Conservation (phyloP, 1,139 yeast genomes). For the Zygosaccharomyces pseudobailii region DNA sequence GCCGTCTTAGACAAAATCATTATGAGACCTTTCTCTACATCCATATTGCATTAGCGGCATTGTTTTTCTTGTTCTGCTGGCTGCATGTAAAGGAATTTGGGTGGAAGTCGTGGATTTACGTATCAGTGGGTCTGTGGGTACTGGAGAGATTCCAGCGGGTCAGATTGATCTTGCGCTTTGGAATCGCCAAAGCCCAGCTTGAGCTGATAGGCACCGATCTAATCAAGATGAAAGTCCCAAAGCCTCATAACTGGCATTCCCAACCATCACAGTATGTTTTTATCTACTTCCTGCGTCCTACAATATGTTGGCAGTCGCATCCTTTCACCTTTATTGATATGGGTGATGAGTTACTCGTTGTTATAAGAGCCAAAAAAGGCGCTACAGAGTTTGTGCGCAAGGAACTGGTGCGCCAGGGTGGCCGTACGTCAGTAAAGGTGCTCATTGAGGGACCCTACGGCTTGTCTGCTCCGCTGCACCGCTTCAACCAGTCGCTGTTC, state of each 20-base stretch:
- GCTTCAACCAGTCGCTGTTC: conserved; percentile 51
- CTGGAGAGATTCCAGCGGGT: conserved; percentile 55
- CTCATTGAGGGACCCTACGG: conserved; percentile 67
- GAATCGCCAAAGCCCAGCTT: conserved; percentile 47
- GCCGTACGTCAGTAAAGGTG: conserved; percentile 33
- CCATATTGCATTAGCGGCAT: conserved; percentile 56
- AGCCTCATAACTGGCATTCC: conserved; percentile 22
- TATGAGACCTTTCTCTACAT: conserved; percentile 61
- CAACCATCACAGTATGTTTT: conserved; percentile 32
- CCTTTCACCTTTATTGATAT: conserved; percentile 55
- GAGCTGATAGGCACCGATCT: conserved; percentile 44
- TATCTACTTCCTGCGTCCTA: conserved; percentile 24
- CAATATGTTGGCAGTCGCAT: conserved; percentile 65
- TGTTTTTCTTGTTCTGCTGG: conserved; percentile 57
- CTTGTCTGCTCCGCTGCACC: conserved; percentile 44
- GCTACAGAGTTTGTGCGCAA: conserved; percentile 38
- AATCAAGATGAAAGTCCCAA: conserved; percentile 34
- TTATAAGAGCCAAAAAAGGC: conserved; percentile 47
- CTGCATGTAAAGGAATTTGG: conserved; percentile 47
- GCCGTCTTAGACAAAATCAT: conserved; percentile 45
- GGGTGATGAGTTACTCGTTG: conserved; percentile 38
- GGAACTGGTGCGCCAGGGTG: conserved; percentile 20
- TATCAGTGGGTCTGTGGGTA: conserved; percentile 60
- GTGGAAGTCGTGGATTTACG: conserved; percentile 44
- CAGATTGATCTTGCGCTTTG: conserved; percentile 42